Evolutionary conservation across 225 moss, liverwort and hornwort species (phyloP), one percentile per base, ranked within the genome.

Genomic region (Thuidium tamariscinum): DNA sequence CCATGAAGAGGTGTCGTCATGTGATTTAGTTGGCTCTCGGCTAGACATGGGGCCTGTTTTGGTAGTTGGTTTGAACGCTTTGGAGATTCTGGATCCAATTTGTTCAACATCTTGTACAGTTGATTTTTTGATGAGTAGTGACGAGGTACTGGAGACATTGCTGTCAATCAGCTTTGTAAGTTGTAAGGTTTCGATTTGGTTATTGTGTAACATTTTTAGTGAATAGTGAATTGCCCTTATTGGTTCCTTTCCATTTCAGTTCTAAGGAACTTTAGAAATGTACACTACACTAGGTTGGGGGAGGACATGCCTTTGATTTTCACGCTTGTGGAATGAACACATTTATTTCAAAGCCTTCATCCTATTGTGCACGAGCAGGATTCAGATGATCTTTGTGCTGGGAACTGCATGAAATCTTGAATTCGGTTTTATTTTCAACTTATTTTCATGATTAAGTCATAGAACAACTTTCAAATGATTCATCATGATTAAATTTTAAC

Each of bases 131-230:
- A 76, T 83, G 74, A 86, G 89, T 92, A 83, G 90, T 81, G 81
- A 61, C 44, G 36, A 82, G 90, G 84, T 86, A 87, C 87, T 81
- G 81, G 89, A 88, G 76, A 86, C 87, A 93, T 91, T 88, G 90
- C 89, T 90, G 84, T 88, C 82, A 90, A 90, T 55, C 89, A 89
- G 91, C 91, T 85, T 85, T 91, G 89, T 92, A 88, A 71, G 84
- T 86, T 92, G 90, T 86, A 84, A 92, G 88, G 87, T 84, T 83
- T 83, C 83, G 85, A 87, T 90, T 93, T 84, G 90, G 85, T 92
- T 87, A 88, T 89, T 92, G 86, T 93, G 91, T 93, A 91, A 69
- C 90, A 92, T 92, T 90, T 60, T 89, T 90, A 93, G 93, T 61
- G 84, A 83, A 72, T 89, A 93, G 88, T 77, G 88, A 92, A 92